Base-by-base conservation (phyloP, 2,329 filamentous ascomycete genomes). In the Sarocladiaceae sp. region DNA sequence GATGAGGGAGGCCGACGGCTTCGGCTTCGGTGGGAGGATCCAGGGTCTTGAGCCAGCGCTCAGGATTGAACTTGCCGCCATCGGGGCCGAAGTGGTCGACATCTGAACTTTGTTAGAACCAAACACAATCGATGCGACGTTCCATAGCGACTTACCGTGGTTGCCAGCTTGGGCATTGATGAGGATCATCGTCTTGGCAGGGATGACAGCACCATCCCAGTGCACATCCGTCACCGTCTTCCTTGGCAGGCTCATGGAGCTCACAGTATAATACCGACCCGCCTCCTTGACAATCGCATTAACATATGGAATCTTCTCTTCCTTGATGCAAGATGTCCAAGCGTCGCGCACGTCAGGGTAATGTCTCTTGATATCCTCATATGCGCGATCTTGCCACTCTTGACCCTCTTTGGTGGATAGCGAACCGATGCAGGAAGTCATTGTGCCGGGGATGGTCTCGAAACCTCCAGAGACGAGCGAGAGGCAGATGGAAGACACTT, bases 81-180 rank as follows among this genome's bases (percentile, higher is more conserved):
- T 71, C 62, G 1, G 67, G 63, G 11, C 76, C 76, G 56, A 75
- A 80, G 56, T 79, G 74, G 52, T 74, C 71, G 18, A 68, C 58
- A 54, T 78, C 75, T 77, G n/a, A 15, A 2, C 46, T 11, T 26
- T 29, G 33, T 40, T 12, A 22, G 17, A 40, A 23, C n/a, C 25
- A 50, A 37, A 22, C 3, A 23, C 6, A 1, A 26, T 18, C 6
- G 17, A 37, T 13, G 23, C 26, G 8, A 11, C 8, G 51, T 20
- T 18, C 58, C 12, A 62, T 51, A 15, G 20, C 13, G 28, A 55
- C 66, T 54, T 61, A 75, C 72, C 73, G 52, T 80, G 77, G 55
- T 80, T 80, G 0, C 70, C 76, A 20, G 77, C 78, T 57, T 80
- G 77, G 1, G 76, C 75, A 56, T 80, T 79, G 57, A 80, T 76